Conservation (phyloP, 2,329 filamentous ascomycete genomes). For the Hypoxylon sp. region DNA sequence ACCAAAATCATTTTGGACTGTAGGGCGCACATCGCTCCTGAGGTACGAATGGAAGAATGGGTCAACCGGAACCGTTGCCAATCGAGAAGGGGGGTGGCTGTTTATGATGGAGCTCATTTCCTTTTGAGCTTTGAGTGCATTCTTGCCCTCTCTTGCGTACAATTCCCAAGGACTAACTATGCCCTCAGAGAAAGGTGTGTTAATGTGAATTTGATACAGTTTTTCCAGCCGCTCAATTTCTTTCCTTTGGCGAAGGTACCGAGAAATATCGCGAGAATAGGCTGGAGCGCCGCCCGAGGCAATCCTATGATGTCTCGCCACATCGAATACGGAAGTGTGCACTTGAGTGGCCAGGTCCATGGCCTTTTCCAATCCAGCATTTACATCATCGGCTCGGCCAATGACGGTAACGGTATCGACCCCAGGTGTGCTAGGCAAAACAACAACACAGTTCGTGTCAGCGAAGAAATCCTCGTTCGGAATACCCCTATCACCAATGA, state of each 20-base stretch:
- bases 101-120: constrained; percentile 81
- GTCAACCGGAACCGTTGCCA: constrained; percentile 75
- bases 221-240: constrained; percentile 87
- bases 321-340: constrained; percentile 85
- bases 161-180: constrained; percentile 86
- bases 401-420: constrained; percentile 88
- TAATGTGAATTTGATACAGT: constrained; percentile 86
- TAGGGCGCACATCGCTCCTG: constrained; percentile 70
- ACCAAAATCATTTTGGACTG: constrained; percentile 75
- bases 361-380: constrained; percentile 81
- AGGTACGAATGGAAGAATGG: constrained; percentile 84
- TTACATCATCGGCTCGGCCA: constrained; percentile 79
- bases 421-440: constrained; percentile 81
- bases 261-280: constrained; percentile 87
- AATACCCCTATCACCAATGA: constrained; percentile 85
- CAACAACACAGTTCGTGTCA: constrained; percentile 89
- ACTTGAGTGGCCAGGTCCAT: constrained; percentile 91
- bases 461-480: constrained; percentile 87
- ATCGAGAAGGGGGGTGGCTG: constrained; percentile 78
- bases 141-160: constrained; percentile 88
- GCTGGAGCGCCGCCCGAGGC: constrained; percentile 77
- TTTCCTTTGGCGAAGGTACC: constrained; percentile 84
- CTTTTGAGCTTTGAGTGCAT: constrained; percentile 77
- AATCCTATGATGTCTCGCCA: constrained; percentile 81
- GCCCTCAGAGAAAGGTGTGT: constrained; percentile 77